phyloP scores from a whole-genome alignment of 441 rosid species.

The Pelargonium hybrid region DNA sequence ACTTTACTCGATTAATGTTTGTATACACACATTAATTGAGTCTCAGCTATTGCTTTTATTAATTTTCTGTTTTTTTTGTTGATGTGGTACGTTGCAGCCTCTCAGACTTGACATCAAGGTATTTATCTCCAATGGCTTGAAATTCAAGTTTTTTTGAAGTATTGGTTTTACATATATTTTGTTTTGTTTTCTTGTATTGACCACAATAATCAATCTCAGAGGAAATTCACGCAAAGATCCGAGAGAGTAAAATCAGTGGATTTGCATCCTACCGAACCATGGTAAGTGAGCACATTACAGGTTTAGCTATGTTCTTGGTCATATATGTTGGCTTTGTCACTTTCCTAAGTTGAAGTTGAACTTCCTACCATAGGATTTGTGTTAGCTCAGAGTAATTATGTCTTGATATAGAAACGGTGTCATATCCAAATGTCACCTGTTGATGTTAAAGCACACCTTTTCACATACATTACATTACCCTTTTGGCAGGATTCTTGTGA shows the following conservation, averaged over 20 bases:
- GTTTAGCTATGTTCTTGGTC: background rate
- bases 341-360: background rate
- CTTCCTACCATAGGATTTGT: background rate
- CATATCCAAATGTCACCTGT: background rate
- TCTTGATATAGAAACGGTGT: background rate
- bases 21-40: background rate
- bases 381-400: background rate
- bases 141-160: slow-evolving; percentile 3
- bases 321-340: background rate
- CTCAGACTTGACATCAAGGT: slow-evolving; percentile 62
- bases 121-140: slow-evolving; percentile 12
- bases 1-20: background rate
- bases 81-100: slow-evolving; percentile 34
- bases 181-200: slow-evolving; percentile 11
- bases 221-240: slow-evolving; percentile 60
- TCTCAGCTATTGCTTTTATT: slow-evolving; percentile 11
- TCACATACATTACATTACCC: background rate
- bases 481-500: slow-evolving; percentile 48
- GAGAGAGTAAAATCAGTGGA: slow-evolving; percentile 86
- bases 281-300: slow-evolving; percentile 31
- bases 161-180: background rate
- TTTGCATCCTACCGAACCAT: slow-evolving; percentile 85
- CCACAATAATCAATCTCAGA: slow-evolving; percentile 32
- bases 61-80: slow-evolving; percentile 18
- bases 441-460: background rate